Conservation (phyloP, 352 stramenopile genomes). For the Phytopythium delawarense region DNA sequence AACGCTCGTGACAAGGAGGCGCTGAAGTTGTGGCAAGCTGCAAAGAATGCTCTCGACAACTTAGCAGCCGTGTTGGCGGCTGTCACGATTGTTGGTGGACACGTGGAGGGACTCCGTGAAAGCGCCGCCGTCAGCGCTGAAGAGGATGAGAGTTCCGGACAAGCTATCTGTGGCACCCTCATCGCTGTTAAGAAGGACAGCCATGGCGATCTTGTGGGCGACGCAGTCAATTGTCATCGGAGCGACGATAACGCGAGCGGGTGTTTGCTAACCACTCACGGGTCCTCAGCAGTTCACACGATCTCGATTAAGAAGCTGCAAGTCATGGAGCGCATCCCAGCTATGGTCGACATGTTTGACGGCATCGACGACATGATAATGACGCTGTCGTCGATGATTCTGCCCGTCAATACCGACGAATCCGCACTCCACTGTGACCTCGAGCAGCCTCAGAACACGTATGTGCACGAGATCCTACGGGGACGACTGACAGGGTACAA, state of each 20-base stretch:
- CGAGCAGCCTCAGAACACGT: constrained; percentile 57
- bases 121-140: constrained; percentile 53
- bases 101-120: constrained; percentile 71
- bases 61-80: constrained; percentile 57
- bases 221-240: constrained; percentile 10
- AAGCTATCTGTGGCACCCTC: constrained; percentile 20
- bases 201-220: constrained; percentile 34
- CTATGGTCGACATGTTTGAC: constrained; percentile 78
- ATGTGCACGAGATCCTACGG: constrained; percentile 55
- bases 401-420: constrained; percentile 27
- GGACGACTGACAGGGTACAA: constrained; percentile 63
- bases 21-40: constrained; percentile 65
- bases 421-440: constrained; percentile 34
- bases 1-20: constrained; percentile 62
- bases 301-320: constrained; percentile 55
- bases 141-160: constrained; percentile 25
- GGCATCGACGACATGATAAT: constrained; percentile 47
- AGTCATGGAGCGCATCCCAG: constrained; percentile 65
- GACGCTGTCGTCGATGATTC: constrained; percentile 47
- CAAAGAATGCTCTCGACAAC: constrained; percentile 61
- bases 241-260: background rate
- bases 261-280: background rate
- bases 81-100: constrained; percentile 65
- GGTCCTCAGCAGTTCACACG: constrained; percentile 6
- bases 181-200: constrained; percentile 35